Evolutionary conservation across 2,329 filamentous ascomycete species (phyloP).

Genomic region (Nannizziopsis arthrosporioides): DNA sequence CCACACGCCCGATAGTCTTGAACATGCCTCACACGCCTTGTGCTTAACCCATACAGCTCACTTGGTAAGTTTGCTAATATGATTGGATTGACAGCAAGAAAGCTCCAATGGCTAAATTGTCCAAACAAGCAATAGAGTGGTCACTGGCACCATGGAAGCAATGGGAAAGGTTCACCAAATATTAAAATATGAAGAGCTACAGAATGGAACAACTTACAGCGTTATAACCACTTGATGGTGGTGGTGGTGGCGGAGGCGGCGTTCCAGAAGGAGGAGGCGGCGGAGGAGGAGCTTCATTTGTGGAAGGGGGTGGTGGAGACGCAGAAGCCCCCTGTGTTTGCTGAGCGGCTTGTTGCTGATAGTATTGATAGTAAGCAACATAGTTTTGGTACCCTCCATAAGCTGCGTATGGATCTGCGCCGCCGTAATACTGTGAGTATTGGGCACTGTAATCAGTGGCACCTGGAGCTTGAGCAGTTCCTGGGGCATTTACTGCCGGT

Average conservation of each 20-base stretch:
- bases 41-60: too few species aligned
- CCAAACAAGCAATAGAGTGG: too few species aligned
- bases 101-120: too few species aligned
- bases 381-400: slow-evolving; percentile 81
- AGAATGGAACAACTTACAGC: slow-evolving; percentile 39
- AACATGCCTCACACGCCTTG: too few species aligned
- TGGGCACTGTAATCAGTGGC: slow-evolving; percentile 62
- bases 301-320: slow-evolving; percentile 22
- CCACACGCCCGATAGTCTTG: too few species aligned
- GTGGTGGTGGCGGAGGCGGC: slow-evolving; percentile 48
- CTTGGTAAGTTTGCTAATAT: too few species aligned
- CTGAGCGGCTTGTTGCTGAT: slow-evolving; percentile 55
- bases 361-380: slow-evolving; percentile 52
- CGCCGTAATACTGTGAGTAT: slow-evolving; percentile 67
- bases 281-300: slow-evolving; percentile 44
- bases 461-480: slow-evolving; percentile 15
- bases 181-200: neutral
- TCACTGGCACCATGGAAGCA: too few species aligned
- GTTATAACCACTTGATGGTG: slow-evolving; percentile 49
- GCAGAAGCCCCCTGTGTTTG: slow-evolving; percentile 37
- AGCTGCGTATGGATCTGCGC: slow-evolving; percentile 71
- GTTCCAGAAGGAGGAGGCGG: slow-evolving; percentile 45
- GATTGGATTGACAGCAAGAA: too few species aligned
- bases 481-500: slow-evolving; percentile 34
- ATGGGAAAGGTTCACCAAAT: too few species aligned